phyloP scores from a whole-genome alignment of 2,329 filamentous ascomycete genomes.

The Chalaropsis thielavioides region DNA sequence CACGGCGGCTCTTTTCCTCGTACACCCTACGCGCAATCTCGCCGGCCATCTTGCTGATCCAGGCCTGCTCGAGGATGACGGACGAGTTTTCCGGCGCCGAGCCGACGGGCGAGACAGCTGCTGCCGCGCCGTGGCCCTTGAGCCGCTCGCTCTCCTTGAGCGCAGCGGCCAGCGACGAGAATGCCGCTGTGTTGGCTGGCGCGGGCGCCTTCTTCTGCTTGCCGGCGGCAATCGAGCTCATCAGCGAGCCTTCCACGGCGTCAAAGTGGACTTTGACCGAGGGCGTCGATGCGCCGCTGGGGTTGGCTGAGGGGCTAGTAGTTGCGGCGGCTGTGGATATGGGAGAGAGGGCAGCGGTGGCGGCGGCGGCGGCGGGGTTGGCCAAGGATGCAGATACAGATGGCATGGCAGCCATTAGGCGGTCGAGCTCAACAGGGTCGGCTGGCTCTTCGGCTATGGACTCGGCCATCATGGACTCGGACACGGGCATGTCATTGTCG shows the following conservation, averaged over 20 bases:
- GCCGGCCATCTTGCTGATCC: constrained; percentile 85
- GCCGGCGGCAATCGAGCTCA: no score
- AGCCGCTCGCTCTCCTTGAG: constrained; percentile 16
- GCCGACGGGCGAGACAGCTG: background rate
- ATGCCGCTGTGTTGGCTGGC: constrained; percentile 19
- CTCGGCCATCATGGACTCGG: constrained; percentile 43
- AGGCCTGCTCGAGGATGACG: constrained; percentile 62
- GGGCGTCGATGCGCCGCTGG: background rate
- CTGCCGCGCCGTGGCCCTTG: constrained; percentile 20
- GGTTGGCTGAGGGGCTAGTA: background rate
- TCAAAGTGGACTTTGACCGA: constrained; percentile 14
- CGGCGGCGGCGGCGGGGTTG: background rate
- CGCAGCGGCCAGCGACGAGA: constrained; percentile 10
- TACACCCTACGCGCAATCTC: constrained; percentile 81
- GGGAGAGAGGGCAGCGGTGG: background rate
- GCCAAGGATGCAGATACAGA: background rate
- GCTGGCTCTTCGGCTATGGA: constrained; percentile 47
- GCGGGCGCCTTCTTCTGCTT: constrained; percentile 13
- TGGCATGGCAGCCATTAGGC: constrained; percentile 5
- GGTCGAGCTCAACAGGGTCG: constrained; percentile 27
- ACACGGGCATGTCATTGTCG: constrained; percentile 34
- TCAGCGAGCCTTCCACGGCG: background rate
- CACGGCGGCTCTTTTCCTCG: constrained; percentile 58
- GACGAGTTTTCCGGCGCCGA: constrained; percentile 35
- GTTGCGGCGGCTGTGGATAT: background rate